Evolutionary conservation across 164 flowering plant genomes (phyloP).

Genomic region (Warburgia ugandensis): DNA sequence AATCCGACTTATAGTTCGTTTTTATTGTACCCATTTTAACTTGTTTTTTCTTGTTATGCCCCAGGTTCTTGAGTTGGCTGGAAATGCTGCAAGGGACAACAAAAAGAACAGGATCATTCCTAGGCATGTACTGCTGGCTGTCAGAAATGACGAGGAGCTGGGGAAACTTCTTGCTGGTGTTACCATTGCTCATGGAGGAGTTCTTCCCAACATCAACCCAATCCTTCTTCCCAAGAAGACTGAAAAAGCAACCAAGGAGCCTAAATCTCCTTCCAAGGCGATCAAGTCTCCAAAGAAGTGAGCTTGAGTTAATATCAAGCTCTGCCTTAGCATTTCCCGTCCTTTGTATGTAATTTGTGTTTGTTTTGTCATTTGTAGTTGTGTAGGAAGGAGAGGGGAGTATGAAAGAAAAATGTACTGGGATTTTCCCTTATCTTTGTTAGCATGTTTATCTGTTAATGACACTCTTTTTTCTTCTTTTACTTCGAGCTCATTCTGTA

Average conservation of each 20-base stretch:
- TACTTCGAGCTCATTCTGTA: too few relatives aligned
- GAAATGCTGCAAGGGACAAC: slow-evolving; percentile 14
- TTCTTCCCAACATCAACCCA: slow-evolving; percentile 69
- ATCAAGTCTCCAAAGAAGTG: slow-evolving; percentile 2
- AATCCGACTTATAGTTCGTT: neutral
- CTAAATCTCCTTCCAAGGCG: neutral
- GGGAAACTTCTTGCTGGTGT: slow-evolving; percentile 61
- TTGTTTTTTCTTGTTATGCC: neutral
- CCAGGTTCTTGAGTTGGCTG: slow-evolving; percentile 13
- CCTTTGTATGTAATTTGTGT: too few relatives aligned
- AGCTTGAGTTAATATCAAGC: neutral
- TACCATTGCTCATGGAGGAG: slow-evolving; percentile 71
- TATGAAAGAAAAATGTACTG: too few relatives aligned
- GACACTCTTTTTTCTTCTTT: too few relatives aligned
- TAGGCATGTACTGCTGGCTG: slow-evolving; percentile 10
- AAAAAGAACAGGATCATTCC: slow-evolving; percentile 13
- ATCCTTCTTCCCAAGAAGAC: slow-evolving; percentile 56
- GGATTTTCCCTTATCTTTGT: too few relatives aligned
- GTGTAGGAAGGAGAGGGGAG: too few relatives aligned
- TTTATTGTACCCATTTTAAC: neutral
- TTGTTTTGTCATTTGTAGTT: too few relatives aligned
- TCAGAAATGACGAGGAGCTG: slow-evolving; percentile 34
- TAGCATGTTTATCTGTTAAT: too few relatives aligned
- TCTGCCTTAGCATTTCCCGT: too few relatives aligned
- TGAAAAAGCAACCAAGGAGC: slow-evolving; percentile 21